These are phyloP conservation scores for Trichomonas tenax DNA, from an alignment of 208 protist species.

Conservation along the genomic window DNA sequence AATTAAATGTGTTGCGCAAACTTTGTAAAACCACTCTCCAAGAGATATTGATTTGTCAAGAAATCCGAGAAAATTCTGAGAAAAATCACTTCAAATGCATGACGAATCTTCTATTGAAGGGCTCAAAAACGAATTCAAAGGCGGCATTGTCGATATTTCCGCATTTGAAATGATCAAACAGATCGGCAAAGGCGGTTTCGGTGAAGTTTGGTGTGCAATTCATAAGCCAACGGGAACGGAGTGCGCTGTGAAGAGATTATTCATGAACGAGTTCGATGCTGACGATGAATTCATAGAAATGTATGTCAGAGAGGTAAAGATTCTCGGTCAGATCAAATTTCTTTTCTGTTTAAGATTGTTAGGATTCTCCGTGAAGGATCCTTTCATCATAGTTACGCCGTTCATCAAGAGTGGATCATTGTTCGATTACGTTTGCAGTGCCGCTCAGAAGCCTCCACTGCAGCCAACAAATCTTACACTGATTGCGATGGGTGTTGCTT, in stretches of 20 bases:
- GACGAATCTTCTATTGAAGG: not conserved
- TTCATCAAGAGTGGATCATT: not conserved
- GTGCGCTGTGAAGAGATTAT: not conserved
- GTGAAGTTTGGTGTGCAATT: not conserved
- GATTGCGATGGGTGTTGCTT: not conserved
- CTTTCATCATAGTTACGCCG: not conserved
- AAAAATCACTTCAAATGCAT: too few relatives aligned
- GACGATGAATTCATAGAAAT: not conserved
- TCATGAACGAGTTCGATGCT: not conserved
- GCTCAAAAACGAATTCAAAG: not conserved
- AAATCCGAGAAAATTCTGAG: too few relatives aligned
- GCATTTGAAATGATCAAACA: not conserved
- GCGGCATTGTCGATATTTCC: not conserved
- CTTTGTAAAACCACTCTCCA: too few relatives aligned
- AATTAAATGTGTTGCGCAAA: too few relatives aligned
- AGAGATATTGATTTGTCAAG: too few relatives aligned
- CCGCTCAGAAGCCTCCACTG: not conserved
- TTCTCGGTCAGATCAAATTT: not conserved
- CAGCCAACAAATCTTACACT: not conserved
- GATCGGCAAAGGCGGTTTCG: not conserved
- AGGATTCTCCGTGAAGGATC: not conserved
- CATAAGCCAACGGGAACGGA: not conserved
- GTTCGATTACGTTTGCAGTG: not conserved
- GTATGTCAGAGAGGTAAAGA: not conserved
- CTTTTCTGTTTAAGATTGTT: not conserved